Percentiles rank a stretch among this genome's conserved stretches.
phyloP scores from a whole-genome alignment of 225 moss, liverwort and hornwort genomes.

The Lunularia cruciata region DNA sequence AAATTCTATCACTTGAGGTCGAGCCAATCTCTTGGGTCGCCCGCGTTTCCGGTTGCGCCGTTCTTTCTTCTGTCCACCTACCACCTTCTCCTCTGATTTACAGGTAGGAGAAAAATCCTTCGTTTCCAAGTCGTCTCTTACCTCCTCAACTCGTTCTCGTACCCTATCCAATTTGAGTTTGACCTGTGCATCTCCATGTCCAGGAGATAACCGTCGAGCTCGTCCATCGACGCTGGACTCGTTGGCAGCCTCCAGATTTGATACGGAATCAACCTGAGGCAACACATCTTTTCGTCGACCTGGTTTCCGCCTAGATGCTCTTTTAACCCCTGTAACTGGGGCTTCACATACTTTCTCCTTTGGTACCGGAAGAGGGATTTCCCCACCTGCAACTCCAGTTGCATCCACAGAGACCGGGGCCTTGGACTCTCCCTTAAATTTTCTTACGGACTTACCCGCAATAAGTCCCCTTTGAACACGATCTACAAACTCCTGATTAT shows the following conservation, averaged over 20 bases:
- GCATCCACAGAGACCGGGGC: not conserved
- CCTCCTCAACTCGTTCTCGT: not conserved
- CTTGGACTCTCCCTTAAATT: not conserved
- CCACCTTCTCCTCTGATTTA: not conserved
- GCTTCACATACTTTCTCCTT: not conserved
- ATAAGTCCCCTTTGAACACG: not conserved
- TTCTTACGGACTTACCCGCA: not conserved
- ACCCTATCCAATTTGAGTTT: not conserved
- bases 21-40: not conserved
- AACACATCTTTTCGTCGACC: slow-evolving; percentile 8
- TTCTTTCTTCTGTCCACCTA: not conserved
- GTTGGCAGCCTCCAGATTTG: not conserved
- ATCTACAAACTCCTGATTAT: not conserved
- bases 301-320: not conserved
- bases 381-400: not conserved
- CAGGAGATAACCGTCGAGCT: not conserved
- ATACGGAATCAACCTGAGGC: not conserved
- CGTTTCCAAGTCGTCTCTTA: not conserved
- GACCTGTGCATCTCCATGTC: not conserved
- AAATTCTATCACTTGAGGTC: not conserved
- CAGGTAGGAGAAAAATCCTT: not conserved
- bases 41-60: not conserved
- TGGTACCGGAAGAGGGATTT: not conserved
- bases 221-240: not conserved
- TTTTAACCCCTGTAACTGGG: not conserved